Evolutionary conservation across 345 rosid genomes (phyloP).

Genomic region (Brassica rapa): DNA sequence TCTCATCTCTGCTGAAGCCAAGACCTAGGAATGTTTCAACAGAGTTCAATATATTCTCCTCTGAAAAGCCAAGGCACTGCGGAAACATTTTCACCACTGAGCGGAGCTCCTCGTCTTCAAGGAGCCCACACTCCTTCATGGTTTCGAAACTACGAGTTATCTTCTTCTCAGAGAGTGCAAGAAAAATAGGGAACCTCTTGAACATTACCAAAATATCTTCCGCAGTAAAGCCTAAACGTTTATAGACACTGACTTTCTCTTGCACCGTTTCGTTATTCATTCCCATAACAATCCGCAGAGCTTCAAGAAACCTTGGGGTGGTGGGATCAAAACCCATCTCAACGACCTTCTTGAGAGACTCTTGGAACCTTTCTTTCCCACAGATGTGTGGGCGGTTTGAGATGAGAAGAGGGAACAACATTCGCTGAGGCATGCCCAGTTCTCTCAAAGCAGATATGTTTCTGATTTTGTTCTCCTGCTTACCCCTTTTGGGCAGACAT

Average conservation of each 20-base stretch:
- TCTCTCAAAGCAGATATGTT: background rate
- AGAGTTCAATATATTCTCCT: too few relatives aligned
- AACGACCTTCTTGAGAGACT: background rate
- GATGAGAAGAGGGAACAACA: background rate
- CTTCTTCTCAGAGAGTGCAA: background rate
- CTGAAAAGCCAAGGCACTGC: too few relatives aligned
- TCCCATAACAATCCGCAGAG: background rate
- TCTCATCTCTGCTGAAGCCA: background rate
- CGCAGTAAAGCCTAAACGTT: background rate
- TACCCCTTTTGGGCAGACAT: background rate
- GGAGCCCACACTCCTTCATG: too few relatives aligned
- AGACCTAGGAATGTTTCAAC: background rate
- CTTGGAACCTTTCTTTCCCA: background rate
- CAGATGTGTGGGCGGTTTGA: background rate
- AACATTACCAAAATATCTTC: background rate
- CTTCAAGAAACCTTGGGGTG: background rate
- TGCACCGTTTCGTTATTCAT: background rate
- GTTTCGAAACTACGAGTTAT: background rate
- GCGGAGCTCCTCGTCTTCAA: too few relatives aligned
- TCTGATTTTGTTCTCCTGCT: background rate
- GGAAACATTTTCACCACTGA: too few relatives aligned
- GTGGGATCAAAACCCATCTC: background rate
- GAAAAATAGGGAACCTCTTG: background rate
- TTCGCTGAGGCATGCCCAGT: background rate
- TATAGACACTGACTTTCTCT: background rate